phyloP scores from a whole-genome alignment of 2,329 filamentous ascomycete genomes.

The Neonectria coccinea region DNA sequence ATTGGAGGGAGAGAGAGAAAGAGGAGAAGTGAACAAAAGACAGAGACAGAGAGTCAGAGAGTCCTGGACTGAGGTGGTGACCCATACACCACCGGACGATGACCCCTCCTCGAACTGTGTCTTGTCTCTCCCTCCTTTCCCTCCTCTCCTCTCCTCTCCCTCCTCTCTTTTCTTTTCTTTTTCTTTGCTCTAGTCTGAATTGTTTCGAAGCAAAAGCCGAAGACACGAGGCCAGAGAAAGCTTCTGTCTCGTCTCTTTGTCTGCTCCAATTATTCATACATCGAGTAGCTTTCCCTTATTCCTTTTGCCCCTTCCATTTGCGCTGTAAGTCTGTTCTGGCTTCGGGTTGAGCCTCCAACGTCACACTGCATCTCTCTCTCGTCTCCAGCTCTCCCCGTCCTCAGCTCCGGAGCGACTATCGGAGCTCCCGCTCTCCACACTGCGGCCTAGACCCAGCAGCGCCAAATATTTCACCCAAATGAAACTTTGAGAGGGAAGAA shows the following conservation, averaged over 20 bases:
- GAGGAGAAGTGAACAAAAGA: background rate
- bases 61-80: background rate
- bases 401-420: background rate
- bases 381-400: background rate
- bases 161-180: constrained; percentile 3
- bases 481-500: constrained; percentile 4
- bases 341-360: constrained; percentile 24
- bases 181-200: background rate
- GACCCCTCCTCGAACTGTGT: constrained; percentile 19
- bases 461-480: constrained; percentile 17
- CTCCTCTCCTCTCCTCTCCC: constrained; percentile 10
- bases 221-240: constrained; percentile 17
- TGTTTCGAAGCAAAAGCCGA: constrained; percentile 9
- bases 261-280: background rate
- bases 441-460: constrained; percentile 6
- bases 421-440: constrained; percentile 25
- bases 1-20: background rate
- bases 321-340: constrained; percentile 5
- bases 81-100: background rate
- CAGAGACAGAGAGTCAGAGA: constrained; percentile 1
- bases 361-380: constrained; percentile 26
- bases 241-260: constrained; percentile 16
- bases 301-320: background rate
- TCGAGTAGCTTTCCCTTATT: background rate
- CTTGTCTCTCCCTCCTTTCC: constrained; percentile 5